These are phyloP conservation scores for Ambrosiella xylebori DNA, from an alignment of 2,329 filamentous ascomycete genomes.

Conservation along the genomic window DNA sequence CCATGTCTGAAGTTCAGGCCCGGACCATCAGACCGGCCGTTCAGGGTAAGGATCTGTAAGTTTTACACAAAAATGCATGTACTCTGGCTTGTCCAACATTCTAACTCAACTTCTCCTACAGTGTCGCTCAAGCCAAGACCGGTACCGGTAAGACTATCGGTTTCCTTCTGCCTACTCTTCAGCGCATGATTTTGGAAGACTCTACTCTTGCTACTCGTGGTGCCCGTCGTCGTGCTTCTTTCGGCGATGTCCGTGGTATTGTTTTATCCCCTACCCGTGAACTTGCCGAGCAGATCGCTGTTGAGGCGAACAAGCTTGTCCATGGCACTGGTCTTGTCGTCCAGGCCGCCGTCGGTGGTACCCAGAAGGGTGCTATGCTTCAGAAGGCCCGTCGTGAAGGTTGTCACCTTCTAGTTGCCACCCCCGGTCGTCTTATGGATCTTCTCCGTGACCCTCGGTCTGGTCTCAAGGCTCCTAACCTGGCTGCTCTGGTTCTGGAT, in stretches of 20 bases:
- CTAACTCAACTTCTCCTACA: conserved; percentile 19
- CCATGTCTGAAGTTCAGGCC: conserved; percentile 85
- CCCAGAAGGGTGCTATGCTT: conserved; percentile 55
- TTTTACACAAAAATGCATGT: conserved; percentile 11
- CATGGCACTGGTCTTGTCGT: conserved; percentile 46
- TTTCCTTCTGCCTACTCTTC: conserved; percentile 73
- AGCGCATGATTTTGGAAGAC: conserved; percentile 54
- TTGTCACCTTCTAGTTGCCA: conserved; percentile 80
- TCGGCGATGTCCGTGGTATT: conserved; percentile 48
- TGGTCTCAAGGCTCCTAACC: conserved; percentile 54
- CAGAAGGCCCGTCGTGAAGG: conserved; percentile 51
- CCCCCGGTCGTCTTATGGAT: conserved; percentile 75
- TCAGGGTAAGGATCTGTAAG: conserved; percentile 68
- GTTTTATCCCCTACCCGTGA: conserved; percentile 68
- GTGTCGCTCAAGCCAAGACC: conserved; percentile 85
- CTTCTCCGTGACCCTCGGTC: conserved; percentile 49
- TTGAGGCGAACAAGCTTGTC: conserved; percentile 56
- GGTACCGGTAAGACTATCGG: conserved; percentile 94
- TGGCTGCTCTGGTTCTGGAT: conserved; percentile 86
- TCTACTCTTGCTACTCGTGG: conserved; percentile 37
- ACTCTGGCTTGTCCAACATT: neutral
- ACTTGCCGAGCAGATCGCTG: conserved; percentile 63
- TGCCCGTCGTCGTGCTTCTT: conserved; percentile 22
- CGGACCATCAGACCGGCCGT: conserved; percentile 68
- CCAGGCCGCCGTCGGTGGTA: conserved; percentile 79